Evolutionary conservation across 2,329 filamentous ascomycete species (phyloP), one percentile per base, ranked within the genome.

Genomic region (Ustilaginoidea virens): DNA sequence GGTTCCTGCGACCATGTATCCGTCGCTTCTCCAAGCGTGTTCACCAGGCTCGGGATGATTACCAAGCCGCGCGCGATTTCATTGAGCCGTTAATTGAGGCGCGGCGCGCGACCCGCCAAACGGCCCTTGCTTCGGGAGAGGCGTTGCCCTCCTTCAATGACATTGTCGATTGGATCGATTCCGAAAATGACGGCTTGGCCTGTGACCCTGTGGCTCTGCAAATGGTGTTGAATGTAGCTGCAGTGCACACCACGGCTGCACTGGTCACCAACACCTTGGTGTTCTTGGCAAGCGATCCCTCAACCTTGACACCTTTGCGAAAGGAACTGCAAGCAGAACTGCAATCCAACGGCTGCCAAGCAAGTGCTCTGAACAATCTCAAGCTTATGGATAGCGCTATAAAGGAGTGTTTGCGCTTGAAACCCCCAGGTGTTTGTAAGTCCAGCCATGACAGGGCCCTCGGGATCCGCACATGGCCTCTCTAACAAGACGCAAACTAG

Each of bases 161-260:
- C 18, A 28, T 35, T 32, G 30, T 35, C 14, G 33, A 35, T 18
- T 35, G 33, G 33, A 33, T 35, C 16, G 33, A 35, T 20, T 32
- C 33, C 16, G 33, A 35, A 22, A 28, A 33, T 9, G 27, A 35
- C 23, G 30, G 30, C 15, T n/a, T 23, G n/a, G 27, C 27, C n/a
- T 32, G 33, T 7, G 33, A 35, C 17, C 33, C 33, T 4, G 33
- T 35, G n/a, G 33, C 33, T 17, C 19, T 35, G 5, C 33, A 35
- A 12, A 35, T 35, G 33, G 33, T 35, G 6, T 30, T 35, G 15
- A 32, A 30, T 25, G 33, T 35, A 14, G 33, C 33, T 6, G 33
- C 33, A 7, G 33, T 35, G 8, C 33, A 35, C 16, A 30, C 33
- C 7, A 35, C 27, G 5, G 33, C 33, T 3, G 30, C 33, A 1